phyloP scores from a whole-genome alignment of 1,139 yeast species.

The Suhomyces panamericanus region DNA sequence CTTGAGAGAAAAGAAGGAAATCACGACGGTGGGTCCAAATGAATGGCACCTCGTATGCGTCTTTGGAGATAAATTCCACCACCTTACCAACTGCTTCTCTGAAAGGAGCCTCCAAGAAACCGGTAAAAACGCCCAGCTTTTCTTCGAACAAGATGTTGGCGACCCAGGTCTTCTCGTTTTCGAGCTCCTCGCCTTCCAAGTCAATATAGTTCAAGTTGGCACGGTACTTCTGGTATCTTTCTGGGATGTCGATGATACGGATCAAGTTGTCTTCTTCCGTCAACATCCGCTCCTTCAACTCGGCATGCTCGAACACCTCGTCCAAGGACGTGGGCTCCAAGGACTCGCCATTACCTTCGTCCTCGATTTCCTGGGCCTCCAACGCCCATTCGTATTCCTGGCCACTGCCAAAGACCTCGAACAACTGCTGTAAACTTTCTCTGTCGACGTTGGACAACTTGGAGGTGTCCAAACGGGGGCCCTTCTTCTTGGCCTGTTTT shows the following conservation, averaged over 20 bases:
- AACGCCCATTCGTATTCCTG: constrained; percentile 98
- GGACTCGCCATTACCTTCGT: constrained; percentile 53
- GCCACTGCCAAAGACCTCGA: constrained; percentile 96
- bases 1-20: constrained; percentile 66
- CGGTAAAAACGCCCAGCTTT: constrained; percentile 38
- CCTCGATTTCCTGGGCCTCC: constrained; percentile 80
- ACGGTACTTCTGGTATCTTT: constrained; percentile 81
- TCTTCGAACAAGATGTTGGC: constrained; percentile 56
- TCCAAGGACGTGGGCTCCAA: constrained; percentile 65
- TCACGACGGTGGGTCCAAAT: constrained; percentile 96
- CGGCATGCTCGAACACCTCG: constrained; percentile 94
- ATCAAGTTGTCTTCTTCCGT: constrained; percentile 91
- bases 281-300: constrained; percentile 82
- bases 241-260: constrained; percentile 87
- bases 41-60: constrained; percentile 89
- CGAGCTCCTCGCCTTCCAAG: constrained; percentile 66
- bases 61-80: constrained; percentile 75
- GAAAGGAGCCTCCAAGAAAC: constrained; percentile 58
- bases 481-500: constrained; percentile 39
- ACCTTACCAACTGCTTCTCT: constrained; percentile 71
- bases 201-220: constrained; percentile 63
- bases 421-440: constrained; percentile 88
- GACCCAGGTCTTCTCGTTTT: constrained; percentile 78
- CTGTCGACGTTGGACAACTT: constrained; percentile 81
- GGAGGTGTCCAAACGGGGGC: constrained; percentile 50